Evolutionary conservation across 1,284 basidiomycete species (phyloP), one percentile per base, ranked within the genome.

Genomic region (Boletellus deceptivus): DNA sequence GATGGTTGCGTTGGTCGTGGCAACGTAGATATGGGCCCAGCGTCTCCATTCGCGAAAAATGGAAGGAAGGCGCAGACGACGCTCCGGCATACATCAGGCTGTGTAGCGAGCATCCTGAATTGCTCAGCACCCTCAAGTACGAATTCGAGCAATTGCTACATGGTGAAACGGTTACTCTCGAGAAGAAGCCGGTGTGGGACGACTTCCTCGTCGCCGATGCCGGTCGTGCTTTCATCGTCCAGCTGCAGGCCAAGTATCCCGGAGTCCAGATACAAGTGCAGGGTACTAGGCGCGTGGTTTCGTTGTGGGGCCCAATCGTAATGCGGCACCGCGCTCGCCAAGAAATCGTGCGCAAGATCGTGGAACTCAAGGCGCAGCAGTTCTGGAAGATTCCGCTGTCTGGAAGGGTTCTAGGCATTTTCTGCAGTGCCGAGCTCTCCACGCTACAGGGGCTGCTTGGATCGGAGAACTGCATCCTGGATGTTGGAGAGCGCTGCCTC

Each of bases 141-240:
- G 74, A 80, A 48, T 74, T 86, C 18, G 84, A 86, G 57, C 71
- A 71, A n/a, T 68, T 84, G 13, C 62, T 84, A 0, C 75, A 72
- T 1, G 86, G 87, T 0, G 82, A 88, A 55, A 69, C 75, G 3
- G 64, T 87, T 29, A 71, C 65, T 17, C 59, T 76, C 18, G 72
- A 79, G 37, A 77, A 74, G 14, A 75, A 75, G 39, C 67, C 73
- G 4, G 68, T 78, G 2, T 89, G 86, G 86, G 82, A 88, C 54
- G 68, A 72, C 2, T 87, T 79, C 63, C 83, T 89, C 52, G 60
- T 61, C 17, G 56, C 71, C 6, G 49, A 57, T 0, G 62, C 63
- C 4, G 85, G 86, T 0, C 43, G 46, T 0, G 34, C 22, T 0
- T 87, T 76, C 60, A 50, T 88, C 27, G 56, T 69, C 0, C 60